Conservation (phyloP, 345 rosid genomes). For the Salix arbutifolia region DNA sequence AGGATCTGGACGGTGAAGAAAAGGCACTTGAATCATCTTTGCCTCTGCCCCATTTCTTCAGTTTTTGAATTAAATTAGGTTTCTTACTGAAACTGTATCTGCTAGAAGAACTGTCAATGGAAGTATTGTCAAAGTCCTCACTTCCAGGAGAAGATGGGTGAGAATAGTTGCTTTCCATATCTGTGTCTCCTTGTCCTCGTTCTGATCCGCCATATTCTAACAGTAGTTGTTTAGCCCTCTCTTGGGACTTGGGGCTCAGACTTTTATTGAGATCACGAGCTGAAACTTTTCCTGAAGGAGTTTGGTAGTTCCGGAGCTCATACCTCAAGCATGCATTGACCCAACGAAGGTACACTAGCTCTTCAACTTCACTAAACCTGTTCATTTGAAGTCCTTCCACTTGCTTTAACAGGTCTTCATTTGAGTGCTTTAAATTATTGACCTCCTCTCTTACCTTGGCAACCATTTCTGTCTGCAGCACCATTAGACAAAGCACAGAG, state of each 20-base stretch:
- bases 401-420: slow-evolving; percentile 88
- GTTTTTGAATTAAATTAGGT: slow-evolving; percentile 69
- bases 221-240: slow-evolving; percentile 76
- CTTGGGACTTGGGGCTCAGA: slow-evolving; percentile 84
- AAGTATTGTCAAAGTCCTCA: slow-evolving; percentile 81
- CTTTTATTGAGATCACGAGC: slow-evolving; percentile 92
- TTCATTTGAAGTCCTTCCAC: slow-evolving; percentile 98
- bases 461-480: slow-evolving; percentile 68
- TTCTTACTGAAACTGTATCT: slow-evolving; percentile 73
- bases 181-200: slow-evolving; percentile 93
- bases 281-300: slow-evolving; percentile 76
- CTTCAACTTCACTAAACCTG: slow-evolving; percentile 97
- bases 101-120: slow-evolving; percentile 76
- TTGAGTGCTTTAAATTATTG: slow-evolving; percentile 63
- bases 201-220: slow-evolving; percentile 91
- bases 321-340: slow-evolving; percentile 93
- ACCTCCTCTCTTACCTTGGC: slow-evolving; percentile 77
- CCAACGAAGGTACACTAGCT: slow-evolving; percentile 98
- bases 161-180: slow-evolving; percentile 77
- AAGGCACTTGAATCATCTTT: slow-evolving; percentile 76
- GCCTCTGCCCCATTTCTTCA: slow-evolving; percentile 85
- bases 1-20: slow-evolving; percentile 70
- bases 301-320: slow-evolving; percentile 85
- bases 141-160: slow-evolving; percentile 94
- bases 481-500: slow-evolving; percentile 8